A percentile compares a stretch with the other conserved stretches of the same genome.
These are phyloP conservation scores for Vaccinium corymbosum DNA, from an alignment of 148 eudicot species.

Conservation along the genomic window DNA sequence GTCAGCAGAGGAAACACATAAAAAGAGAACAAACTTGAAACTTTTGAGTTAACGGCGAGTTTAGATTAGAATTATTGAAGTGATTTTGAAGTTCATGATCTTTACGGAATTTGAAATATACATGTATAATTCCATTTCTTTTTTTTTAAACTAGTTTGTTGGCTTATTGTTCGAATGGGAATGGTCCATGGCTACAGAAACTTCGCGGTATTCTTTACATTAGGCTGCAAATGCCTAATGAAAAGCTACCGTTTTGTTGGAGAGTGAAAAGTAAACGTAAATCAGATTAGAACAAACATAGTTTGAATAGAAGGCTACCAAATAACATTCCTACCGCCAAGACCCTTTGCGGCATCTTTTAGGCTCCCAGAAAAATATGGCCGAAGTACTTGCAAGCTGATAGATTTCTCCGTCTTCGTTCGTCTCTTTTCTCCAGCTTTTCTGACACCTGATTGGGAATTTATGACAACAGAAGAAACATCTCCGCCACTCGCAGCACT, in stretches of 20 bases:
- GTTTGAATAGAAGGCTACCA: neutral
- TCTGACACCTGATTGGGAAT: constrained; percentile 24
- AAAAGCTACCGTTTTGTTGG: neutral
- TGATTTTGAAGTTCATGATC: neutral
- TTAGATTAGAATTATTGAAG: neutral
- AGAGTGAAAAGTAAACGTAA: neutral
- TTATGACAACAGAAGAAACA: constrained; percentile 30
- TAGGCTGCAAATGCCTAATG: neutral
- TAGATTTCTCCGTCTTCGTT: constrained; percentile 63
- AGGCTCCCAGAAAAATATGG: constrained; percentile 91
- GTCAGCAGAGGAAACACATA: neutral
- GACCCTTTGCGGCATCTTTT: constrained; percentile 85
- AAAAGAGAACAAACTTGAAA: neutral
- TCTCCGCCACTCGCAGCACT: constrained; percentile 31
- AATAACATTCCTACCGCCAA: constrained; percentile 60
- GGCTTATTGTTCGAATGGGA: neutral
- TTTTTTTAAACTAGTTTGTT: neutral
- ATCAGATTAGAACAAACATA: neutral
- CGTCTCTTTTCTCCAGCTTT: constrained; percentile 46
- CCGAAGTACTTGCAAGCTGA: constrained; percentile 67
- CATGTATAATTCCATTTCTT: neutral
- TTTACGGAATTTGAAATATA: neutral
- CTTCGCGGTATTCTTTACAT: neutral
- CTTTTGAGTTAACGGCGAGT: neutral
- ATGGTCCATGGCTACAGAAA: neutral